phyloP scores from a whole-genome alignment of 805 yeast species.

The Wickerhamiella kurtzmanii region DNA sequence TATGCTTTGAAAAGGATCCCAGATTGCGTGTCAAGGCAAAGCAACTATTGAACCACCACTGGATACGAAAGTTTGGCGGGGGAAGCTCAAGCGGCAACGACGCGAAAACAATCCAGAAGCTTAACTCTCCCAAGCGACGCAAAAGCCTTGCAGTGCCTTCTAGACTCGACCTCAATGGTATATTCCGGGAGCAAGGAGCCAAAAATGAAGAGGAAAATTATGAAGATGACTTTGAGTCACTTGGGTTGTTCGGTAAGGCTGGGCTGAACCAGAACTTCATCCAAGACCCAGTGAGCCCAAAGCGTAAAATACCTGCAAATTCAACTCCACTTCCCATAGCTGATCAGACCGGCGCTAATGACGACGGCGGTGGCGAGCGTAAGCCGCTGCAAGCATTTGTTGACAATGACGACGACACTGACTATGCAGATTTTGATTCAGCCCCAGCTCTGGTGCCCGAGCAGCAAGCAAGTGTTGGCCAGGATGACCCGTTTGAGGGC shows the following conservation, averaged over 20 bases:
- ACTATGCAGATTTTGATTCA: constrained; percentile 18
- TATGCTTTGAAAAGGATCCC: constrained; percentile 64
- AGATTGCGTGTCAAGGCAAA: constrained; percentile 42
- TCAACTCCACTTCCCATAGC: constrained; percentile 22
- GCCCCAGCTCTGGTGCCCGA: constrained; percentile 18
- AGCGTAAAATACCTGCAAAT: not conserved
- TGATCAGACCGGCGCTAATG: constrained; percentile 33
- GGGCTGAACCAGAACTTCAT: constrained; percentile 3
- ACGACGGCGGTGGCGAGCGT: constrained; percentile 37
- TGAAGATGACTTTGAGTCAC: constrained; percentile 14
- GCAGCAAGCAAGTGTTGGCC: constrained; percentile 24
- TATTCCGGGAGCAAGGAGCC: not conserved
- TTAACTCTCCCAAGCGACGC: constrained; percentile 19
- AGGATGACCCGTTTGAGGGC: constrained; percentile 31
- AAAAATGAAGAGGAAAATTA: constrained; percentile 5
- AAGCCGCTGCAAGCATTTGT: constrained; percentile 33
- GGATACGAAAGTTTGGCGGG: constrained; percentile 34
- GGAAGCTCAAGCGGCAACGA: constrained; percentile 15
- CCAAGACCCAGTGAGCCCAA: constrained; percentile 1
- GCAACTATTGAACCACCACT: constrained; percentile 42
- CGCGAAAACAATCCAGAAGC: constrained; percentile 20
- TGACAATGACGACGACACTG: constrained; percentile 22
- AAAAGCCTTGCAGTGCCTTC: constrained; percentile 17
- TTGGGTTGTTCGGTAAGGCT: constrained; percentile 19
- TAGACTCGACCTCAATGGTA: constrained; percentile 9